These are phyloP conservation scores for Claviceps digitariae DNA, from an alignment of 2,329 filamentous ascomycete genomes.

Conservation along the genomic window DNA sequence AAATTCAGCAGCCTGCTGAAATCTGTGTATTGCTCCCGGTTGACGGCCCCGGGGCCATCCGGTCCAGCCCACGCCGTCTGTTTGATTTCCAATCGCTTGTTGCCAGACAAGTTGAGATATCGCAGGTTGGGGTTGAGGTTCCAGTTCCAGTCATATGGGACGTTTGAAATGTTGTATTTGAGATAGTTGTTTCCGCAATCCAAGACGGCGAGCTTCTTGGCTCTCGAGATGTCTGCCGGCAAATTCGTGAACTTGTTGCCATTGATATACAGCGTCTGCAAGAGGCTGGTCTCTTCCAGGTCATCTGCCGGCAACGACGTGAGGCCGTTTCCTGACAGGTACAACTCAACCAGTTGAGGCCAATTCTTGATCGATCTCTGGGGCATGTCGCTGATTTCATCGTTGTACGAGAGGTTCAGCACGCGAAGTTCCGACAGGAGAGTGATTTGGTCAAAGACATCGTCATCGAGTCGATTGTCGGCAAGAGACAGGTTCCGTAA, in stretches of 20 bases:
- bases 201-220: conserved; percentile 78
- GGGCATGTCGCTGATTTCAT: conserved; percentile 75
- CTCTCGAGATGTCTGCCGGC: conserved; percentile 87
- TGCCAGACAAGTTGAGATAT: conserved; percentile 92
- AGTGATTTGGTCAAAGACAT: conserved; percentile 85
- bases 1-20: conserved; percentile 77
- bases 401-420: conserved; percentile 90
- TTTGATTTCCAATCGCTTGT: conserved; percentile 89
- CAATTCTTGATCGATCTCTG: conserved; percentile 77
- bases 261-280: conserved; percentile 90
- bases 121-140: conserved; percentile 93
- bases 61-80: conserved; percentile 32
- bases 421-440: conserved; percentile 72
- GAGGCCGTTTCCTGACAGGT: conserved; percentile 88
- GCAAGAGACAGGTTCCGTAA: conserved; percentile 76
- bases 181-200: conserved; percentile 91
- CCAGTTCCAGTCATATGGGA: conserved; percentile 99
- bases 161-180: conserved; percentile 98
- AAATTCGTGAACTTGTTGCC: conserved; percentile 96
- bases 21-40: conserved; percentile 61
- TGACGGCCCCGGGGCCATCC: conserved; percentile 38
- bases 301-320: conserved; percentile 88
- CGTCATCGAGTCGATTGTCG: conserved; percentile 87
- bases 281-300: conserved; percentile 72
- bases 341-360: conserved; percentile 82